These are phyloP conservation scores for Scedosporium apiospermum DNA, from an alignment of 2,329 filamentous ascomycete genomes.

Conservation along the genomic window DNA sequence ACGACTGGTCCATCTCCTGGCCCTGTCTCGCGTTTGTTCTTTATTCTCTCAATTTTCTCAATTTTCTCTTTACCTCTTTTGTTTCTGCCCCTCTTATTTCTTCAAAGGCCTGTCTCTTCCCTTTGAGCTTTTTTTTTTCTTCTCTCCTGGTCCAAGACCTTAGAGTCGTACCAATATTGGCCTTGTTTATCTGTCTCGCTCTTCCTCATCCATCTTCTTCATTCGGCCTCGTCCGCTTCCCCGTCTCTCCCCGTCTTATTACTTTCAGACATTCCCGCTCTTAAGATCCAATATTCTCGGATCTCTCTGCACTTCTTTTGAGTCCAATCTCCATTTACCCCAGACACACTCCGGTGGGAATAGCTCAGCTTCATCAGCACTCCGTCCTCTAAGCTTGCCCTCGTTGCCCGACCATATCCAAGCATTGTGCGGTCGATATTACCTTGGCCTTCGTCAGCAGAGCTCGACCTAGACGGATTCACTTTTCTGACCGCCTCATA, in stretches of 20 bases:
- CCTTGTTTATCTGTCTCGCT: constrained; percentile 1
- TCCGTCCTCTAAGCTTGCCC: too few species aligned
- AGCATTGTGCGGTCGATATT: neutral
- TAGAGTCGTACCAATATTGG: neutral
- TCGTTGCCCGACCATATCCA: neutral
- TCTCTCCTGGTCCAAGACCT: neutral
- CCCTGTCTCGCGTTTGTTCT: neutral
- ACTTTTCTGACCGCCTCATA: neutral
- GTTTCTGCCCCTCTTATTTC: neutral
- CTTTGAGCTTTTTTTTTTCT: neutral
- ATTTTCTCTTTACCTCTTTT: neutral
- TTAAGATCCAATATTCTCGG: neutral
- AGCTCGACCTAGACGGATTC: neutral
- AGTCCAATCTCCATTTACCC: neutral
- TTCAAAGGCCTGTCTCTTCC: neutral
- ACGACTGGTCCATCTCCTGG: neutral
- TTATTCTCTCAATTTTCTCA: neutral
- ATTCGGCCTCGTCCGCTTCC: neutral
- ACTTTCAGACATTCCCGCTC: neutral
- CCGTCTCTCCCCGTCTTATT: neutral
- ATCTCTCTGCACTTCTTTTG: neutral
- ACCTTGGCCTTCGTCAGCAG: neutral
- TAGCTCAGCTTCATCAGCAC: neutral
- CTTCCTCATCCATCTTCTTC: neutral
- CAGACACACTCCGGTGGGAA: neutral